phyloP scores from a whole-genome alignment of 441 rosid species.

The Pelargonium cotyledonis region DNA sequence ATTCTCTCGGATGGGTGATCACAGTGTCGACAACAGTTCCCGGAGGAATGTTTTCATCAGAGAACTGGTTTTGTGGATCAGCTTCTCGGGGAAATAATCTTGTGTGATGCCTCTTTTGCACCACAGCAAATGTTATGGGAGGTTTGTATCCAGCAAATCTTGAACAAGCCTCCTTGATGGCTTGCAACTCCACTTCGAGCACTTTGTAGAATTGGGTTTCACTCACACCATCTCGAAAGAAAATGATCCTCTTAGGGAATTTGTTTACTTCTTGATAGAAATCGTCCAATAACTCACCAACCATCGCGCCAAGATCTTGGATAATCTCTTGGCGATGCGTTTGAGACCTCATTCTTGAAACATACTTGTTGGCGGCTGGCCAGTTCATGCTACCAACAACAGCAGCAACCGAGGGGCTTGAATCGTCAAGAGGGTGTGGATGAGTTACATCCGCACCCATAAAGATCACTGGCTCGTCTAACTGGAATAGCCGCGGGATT shows the following conservation, averaged over 20 bases:
- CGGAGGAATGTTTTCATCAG: slow-evolving; percentile 63
- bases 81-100: slow-evolving; percentile 46
- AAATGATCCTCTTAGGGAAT: slow-evolving; percentile 60
- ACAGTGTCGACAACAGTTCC: slow-evolving; percentile 68
- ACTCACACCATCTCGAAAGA: slow-evolving; percentile 69
- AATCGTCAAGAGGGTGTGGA: slow-evolving; percentile 69
- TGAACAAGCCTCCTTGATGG: slow-evolving; percentile 45
- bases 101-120: slow-evolving; percentile 68
- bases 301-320: slow-evolving; percentile 59
- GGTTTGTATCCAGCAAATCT: slow-evolving; percentile 43
- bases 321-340: slow-evolving; percentile 67
- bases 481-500: slow-evolving; percentile 57
- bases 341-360: slow-evolving; percentile 62
- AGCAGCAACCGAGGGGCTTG: slow-evolving; percentile 67
- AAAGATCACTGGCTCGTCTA: slow-evolving; percentile 60
- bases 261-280: slow-evolving; percentile 50
- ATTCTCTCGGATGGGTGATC: slow-evolving; percentile 61
- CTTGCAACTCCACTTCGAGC: slow-evolving; percentile 52
- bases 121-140: slow-evolving; percentile 52
- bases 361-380: slow-evolving; percentile 69
- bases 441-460: slow-evolving; percentile 80
- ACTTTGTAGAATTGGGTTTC: slow-evolving; percentile 64
- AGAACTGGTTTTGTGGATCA: slow-evolving; percentile 31
- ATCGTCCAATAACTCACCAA: slow-evolving; percentile 63
- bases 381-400: slow-evolving; percentile 78